Base-by-base conservation (phyloP, 2,329 filamentous ascomycete genomes). In the Colletotrichum tropicicola region DNA sequence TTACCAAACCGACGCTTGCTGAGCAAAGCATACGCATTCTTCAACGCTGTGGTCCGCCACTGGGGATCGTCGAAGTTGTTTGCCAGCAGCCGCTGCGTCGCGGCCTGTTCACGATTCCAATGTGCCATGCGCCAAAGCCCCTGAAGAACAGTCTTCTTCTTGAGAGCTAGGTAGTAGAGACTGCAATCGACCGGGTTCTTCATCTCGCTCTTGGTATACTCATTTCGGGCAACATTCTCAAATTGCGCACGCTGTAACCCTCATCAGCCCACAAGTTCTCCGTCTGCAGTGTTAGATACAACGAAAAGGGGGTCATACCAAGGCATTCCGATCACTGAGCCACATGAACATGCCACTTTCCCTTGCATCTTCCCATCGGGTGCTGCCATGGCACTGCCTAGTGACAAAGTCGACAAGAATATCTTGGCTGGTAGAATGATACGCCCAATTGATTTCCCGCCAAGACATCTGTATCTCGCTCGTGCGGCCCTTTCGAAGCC, bases 261-360 rank as follows among this genome's bases (percentile, higher is more conserved):
- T 41, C 5, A 30, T 61, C 28, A 49, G 15, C 43, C 23, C 21
- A n/a, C n/a, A n/a, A n/a, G n/a, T n/a, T n/a, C n/a, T 19, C 21
- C 12, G 3, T 25, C 8, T 15, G 25, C 37, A 17, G 7, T 30
- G 44, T 25, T 15, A 10, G 17, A 15, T 5, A 8, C 21, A 41
- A 25, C 13, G 10, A 21, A 27, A 25, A 55, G 76, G 19, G 8
- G 19, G 12, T 15, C 89, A 77, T 83, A 96, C 93, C 74, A 98
- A 81, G 21, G 93, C 89, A 58, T 85, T 87, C 17, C 84, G 78
- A 75, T 98, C 94, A 0, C 89, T 88, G 68, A 99, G 84, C 95
- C 96, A 99, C 89, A 98, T 95, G 73, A 97, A 98, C 59, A 98
- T 85, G 10, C 96, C 96, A 69, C 91, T 93, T 74, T 97, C 91